These are phyloP conservation scores for Colletotrichum australisinense DNA, from an alignment of 2,329 filamentous ascomycete genomes.

Conservation along the genomic window DNA sequence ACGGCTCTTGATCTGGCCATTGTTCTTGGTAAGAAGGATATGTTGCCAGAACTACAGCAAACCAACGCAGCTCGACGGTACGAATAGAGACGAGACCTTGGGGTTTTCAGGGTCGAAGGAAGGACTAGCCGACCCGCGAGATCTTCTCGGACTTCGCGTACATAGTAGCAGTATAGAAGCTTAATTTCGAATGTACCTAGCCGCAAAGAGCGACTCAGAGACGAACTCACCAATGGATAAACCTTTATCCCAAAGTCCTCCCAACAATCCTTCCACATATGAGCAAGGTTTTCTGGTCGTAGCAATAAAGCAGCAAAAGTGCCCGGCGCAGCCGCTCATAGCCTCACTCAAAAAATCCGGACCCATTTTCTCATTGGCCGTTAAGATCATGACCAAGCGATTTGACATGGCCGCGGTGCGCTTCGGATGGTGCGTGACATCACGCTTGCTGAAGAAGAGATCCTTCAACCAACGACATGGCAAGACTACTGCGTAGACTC, in stretches of 20 bases:
- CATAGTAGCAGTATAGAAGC: not conserved
- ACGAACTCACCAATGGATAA: not conserved
- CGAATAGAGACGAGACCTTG: not conserved
- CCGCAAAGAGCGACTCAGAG: not conserved
- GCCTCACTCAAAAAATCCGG: not conserved
- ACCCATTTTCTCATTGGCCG: not conserved
- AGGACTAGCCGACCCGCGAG: not conserved
- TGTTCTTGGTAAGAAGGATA: not conserved
- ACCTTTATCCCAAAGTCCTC: not conserved
- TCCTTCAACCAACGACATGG: not conserved
- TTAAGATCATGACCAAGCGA: not conserved
- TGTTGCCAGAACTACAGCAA: not conserved
- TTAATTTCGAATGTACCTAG: not conserved
- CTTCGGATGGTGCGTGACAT: not conserved
- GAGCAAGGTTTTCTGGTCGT: not conserved
- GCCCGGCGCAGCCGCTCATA: not conserved
- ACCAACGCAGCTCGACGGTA: not conserved
- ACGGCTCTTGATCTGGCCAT: not conserved
- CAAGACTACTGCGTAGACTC: not conserved
- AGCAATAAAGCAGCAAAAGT: not conserved
- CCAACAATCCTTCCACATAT: not conserved
- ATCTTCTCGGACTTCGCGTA: not conserved
- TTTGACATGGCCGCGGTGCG: not conserved
- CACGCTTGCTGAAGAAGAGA: not conserved
- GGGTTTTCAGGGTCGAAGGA: not conserved